Evolutionary conservation across 345 rosid species (phyloP).

Genomic region (Linum lewisii): DNA sequence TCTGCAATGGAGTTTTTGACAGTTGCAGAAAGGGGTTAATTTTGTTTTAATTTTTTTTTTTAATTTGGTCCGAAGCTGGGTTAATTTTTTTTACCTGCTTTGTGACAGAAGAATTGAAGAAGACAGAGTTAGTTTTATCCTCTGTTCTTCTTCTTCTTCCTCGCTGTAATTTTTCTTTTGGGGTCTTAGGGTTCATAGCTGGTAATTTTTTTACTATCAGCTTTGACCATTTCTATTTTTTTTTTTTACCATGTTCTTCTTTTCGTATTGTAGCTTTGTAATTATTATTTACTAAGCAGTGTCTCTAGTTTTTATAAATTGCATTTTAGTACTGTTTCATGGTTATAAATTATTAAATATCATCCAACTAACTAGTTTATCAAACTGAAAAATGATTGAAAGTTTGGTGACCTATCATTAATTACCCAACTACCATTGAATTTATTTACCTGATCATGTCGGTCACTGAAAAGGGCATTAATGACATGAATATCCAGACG

Average conservation of each 20-base stretch:
- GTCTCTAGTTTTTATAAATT: background rate
- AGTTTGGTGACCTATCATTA: no score
- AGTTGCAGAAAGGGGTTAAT: constrained; percentile 31
- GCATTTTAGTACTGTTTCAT: no score
- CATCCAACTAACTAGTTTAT: no score
- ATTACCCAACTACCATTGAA: no score
- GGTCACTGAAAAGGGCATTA: no score
- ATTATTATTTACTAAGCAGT: background rate
- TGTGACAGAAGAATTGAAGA: background rate
- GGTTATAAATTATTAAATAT: no score
- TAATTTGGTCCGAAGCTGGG: background rate
- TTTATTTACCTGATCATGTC: no score
- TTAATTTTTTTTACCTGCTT: background rate
- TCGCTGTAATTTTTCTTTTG: background rate
- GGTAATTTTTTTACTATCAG: background rate
- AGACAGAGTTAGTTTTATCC: background rate
- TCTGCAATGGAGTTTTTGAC: constrained; percentile 50
- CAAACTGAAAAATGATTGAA: no score
- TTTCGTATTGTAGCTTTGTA: background rate
- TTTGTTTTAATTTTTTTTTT: no score
- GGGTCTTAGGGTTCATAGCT: background rate
- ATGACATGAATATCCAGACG: no score
- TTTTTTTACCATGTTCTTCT: background rate
- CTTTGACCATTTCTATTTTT: background rate
- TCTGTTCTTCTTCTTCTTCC: background rate